A percentile compares a stretch with the other conserved stretches of the same genome.
Conservation (phyloP, 176 grass and related monocot species). For the Avena atlantica region DNA sequence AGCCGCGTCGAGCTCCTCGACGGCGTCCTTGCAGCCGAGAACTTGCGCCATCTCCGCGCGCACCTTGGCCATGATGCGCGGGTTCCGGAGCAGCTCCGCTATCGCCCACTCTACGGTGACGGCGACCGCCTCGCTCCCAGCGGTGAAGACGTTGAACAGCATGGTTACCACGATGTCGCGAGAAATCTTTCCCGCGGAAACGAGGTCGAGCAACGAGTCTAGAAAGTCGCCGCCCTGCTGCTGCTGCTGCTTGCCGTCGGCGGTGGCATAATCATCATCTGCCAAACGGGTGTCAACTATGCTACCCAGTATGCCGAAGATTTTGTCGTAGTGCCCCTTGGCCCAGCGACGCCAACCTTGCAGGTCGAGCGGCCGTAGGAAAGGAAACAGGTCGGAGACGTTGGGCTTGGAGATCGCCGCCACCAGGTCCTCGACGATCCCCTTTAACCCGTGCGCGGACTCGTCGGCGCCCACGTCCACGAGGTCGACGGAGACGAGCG, state of each 20-base stretch:
- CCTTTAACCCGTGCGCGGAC: slow-evolving; percentile 23
- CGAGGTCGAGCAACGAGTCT: slow-evolving; percentile 40
- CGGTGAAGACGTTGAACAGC: background rate
- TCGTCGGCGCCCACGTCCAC: slow-evolving; percentile 5
- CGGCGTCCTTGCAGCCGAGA: background rate
- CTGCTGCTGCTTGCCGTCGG: no score
- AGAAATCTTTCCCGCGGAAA: background rate
- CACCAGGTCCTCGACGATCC: background rate
- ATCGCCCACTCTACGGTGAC: background rate
- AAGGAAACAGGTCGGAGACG: slow-evolving; percentile 48
- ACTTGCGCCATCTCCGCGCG: background rate
- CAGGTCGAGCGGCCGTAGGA: slow-evolving; percentile 43
- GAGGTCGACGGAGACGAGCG: slow-evolving; percentile 40
- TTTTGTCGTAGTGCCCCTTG: background rate
- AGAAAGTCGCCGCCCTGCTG: slow-evolving; percentile 37
- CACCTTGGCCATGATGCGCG: background rate
- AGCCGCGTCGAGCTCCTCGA: background rate
- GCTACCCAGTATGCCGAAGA: slow-evolving; percentile 5
- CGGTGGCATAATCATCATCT: no score
- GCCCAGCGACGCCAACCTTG: slow-evolving; percentile 19
- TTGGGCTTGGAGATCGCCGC: slow-evolving; percentile 15
- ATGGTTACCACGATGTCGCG: background rate
- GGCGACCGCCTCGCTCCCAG: background rate
- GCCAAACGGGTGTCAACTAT: slow-evolving; percentile 16
- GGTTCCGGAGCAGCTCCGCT: background rate